Percentiles rank a stretch among this genome's conserved stretches.
Conservation (phyloP, 345 rosid genomes). For the Dipteronia dyeriana region DNA sequence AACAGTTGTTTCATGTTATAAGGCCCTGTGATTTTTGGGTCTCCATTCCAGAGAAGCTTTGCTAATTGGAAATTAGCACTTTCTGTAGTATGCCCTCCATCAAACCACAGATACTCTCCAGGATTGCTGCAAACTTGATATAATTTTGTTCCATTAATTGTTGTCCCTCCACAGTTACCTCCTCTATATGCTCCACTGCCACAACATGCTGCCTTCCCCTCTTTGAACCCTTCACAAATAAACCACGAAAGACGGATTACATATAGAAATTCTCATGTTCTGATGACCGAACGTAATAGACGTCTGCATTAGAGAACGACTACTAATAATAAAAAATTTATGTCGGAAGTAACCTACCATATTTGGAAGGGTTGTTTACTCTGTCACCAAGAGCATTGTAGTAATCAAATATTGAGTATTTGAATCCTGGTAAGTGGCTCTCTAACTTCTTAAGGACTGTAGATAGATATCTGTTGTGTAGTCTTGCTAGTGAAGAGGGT, state of each 20-base stretch:
- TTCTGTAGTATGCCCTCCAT: slow-evolving; percentile 26
- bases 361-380: slow-evolving; percentile 10
- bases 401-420: slow-evolving; percentile 23
- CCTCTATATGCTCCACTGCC: slow-evolving; percentile 8
- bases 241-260: too few species aligned
- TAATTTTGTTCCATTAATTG: not conserved
- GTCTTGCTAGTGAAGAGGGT: slow-evolving; percentile 10
- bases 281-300: too few species aligned
- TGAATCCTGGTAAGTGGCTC: slow-evolving; percentile 25
- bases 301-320: too few species aligned
- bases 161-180: not conserved
- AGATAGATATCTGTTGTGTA: slow-evolving; percentile 26
- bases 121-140: slow-evolving; percentile 22
- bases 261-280: too few species aligned
- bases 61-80: slow-evolving; percentile 20
- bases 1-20: slow-evolving; percentile 22
- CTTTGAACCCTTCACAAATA: slow-evolving; percentile 14
- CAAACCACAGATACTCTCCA: slow-evolving; percentile 23
- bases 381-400: slow-evolving; percentile 19
- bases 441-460: slow-evolving; percentile 16
- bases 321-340: too few species aligned
- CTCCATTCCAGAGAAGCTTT: slow-evolving; percentile 23
- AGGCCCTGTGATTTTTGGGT: slow-evolving; percentile 17
- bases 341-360: slow-evolving; percentile 21
- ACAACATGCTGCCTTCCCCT: slow-evolving; percentile 14